Percentiles rank a stretch among this genome's conserved stretches.
Evolutionary conservation across 116 monocot genomes (phyloP).

Genomic region (Thalassia testudinum): DNA sequence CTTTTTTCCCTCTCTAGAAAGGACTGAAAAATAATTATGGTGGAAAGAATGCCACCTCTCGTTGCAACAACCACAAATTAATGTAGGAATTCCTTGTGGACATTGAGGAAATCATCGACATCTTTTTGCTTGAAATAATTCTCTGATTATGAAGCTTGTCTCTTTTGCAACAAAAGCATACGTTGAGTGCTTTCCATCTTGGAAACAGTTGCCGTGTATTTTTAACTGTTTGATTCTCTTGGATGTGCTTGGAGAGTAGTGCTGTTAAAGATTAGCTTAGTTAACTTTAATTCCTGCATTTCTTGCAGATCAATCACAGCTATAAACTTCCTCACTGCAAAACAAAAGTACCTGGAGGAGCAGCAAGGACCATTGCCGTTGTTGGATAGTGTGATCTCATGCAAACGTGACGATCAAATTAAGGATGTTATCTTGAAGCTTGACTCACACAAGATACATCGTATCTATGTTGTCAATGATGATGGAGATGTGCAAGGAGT

Average conservation of each 20-base stretch:
- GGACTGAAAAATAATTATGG: no score
- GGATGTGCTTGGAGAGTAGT: background rate
- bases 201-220: no score
- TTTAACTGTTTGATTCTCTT: background rate
- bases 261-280: no score
- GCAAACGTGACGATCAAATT: conserved; percentile 49
- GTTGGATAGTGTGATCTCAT: conserved; percentile 46
- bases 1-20: background rate
- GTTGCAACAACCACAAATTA: no score
- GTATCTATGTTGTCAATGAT: conserved; percentile 66
- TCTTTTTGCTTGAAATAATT: no score
- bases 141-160: no score
- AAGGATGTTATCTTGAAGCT: conserved; percentile 66
- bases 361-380: conserved; percentile 36
- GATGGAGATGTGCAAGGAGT: conserved; percentile 60
- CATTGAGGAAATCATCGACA: no score
- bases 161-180: no score
- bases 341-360: conserved; percentile 31
- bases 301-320: conserved; percentile 53
- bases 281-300: no score
- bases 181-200: no score
- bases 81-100: no score
- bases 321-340: conserved; percentile 46
- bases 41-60: no score
- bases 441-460: conserved; percentile 51